Conservation (phyloP, 768 basidiomycete genomes). For the Tylopilus plumbeoviolaceoides region DNA sequence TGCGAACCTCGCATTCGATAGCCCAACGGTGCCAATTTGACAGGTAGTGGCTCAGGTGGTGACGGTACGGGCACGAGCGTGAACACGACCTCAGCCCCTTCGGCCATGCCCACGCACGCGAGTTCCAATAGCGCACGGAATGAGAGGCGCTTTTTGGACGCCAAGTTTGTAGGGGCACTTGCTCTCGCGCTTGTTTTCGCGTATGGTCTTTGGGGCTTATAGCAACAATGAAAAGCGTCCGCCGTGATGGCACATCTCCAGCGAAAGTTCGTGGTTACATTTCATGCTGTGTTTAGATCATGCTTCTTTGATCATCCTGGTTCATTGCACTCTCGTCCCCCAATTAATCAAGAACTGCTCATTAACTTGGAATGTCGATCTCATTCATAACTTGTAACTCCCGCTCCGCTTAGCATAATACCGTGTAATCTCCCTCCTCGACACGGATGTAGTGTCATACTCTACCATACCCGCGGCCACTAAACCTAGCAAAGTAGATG, state of each 20-base stretch:
- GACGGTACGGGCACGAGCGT: slow-evolving; percentile 12
- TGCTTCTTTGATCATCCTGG: neutral
- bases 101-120: slow-evolving; percentile 30
- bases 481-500: too few relatives aligned
- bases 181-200: neutral
- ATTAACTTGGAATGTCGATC: neutral
- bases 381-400: neutral
- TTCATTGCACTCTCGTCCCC: neutral
- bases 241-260: too few relatives aligned
- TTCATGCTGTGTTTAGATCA: too few relatives aligned
- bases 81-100: neutral
- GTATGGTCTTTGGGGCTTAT: too few relatives aligned
- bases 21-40: slow-evolving; percentile 69
- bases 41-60: slow-evolving; percentile 53
- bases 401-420: too few relatives aligned
- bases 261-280: too few relatives aligned
- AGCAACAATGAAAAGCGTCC: too few relatives aligned
- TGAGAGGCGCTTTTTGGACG: neutral
- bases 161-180: neutral
- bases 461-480: too few relatives aligned
- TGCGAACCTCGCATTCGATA: slow-evolving; percentile 20
- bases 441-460: too few relatives aligned
- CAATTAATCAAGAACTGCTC: neutral
- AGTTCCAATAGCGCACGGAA: slow-evolving; percentile 42
- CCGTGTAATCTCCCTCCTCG: too few relatives aligned